Evolutionary conservation across 352 stramenopile species (phyloP).

Genomic region (Phytopythium boreale): DNA sequence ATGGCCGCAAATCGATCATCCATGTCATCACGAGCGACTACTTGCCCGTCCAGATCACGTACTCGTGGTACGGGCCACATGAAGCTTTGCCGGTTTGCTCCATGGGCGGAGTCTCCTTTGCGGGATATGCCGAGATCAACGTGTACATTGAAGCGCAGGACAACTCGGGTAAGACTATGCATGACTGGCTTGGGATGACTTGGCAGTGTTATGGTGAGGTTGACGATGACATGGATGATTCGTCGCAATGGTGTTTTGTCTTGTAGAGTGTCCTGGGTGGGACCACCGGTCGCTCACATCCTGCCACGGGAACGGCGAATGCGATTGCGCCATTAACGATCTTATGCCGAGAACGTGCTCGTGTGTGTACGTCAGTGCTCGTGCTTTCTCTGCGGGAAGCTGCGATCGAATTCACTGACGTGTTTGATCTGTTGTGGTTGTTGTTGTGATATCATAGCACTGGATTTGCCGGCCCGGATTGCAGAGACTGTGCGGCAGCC

Average conservation of each 20-base stretch:
- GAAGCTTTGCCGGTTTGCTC: constrained; percentile 59
- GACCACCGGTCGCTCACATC: constrained; percentile 36
- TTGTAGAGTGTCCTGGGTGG: constrained; percentile 70
- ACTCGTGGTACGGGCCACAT: constrained; percentile 59
- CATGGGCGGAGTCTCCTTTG: constrained; percentile 72
- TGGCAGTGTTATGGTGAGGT: neutral
- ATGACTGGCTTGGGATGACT: neutral
- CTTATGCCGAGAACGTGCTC: constrained; percentile 47
- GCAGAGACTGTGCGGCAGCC: constrained; percentile 50
- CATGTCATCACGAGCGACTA: constrained; percentile 37
- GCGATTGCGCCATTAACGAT: constrained; percentile 65
- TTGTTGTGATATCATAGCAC: constrained; percentile 10
- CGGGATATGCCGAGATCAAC: constrained; percentile 73
- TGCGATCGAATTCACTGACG: neutral
- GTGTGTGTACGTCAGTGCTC: constrained; percentile 55
- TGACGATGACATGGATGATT: neutral
- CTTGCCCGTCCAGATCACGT: constrained; percentile 49
- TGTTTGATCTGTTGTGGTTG: neutral
- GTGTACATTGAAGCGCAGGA: constrained; percentile 82
- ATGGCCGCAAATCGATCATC: constrained; percentile 64
- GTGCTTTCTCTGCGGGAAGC: neutral
- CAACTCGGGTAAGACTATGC: constrained; percentile 42
- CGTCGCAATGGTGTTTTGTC: neutral
- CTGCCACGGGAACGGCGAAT: constrained; percentile 71
- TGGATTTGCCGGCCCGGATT: constrained; percentile 71